Evolutionary conservation across 768 basidiomycete species (phyloP), one percentile per base, ranked within the genome.

Genomic region (Lactarius hatsudake): DNA sequence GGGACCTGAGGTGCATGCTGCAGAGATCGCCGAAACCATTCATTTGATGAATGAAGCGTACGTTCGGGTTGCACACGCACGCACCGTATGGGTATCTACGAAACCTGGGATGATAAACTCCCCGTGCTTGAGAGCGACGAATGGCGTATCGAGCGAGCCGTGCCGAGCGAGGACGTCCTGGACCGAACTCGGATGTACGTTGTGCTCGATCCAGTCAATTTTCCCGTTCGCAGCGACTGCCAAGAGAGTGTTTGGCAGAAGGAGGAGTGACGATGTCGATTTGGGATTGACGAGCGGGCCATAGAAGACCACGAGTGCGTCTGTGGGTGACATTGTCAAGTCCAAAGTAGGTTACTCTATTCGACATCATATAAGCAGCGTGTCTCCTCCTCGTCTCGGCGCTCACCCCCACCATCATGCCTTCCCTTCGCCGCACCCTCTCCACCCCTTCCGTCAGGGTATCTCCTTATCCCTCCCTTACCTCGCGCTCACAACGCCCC

Each of bases 81-180:
- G 74, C 74, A 94, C 94, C 40, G 90, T 92, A 77, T 96, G 94
- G 36, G 94, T 96, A 80, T 97, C 95, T 62, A 96, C 80, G 75
- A 96, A 86, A 4, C 95, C 95, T 7, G 95, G 95, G 73, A 93
- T 85, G 64, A 96, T 72, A 74, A 94, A 95, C 70, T 84, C 79
- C 8, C 81, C 82, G 8, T 74, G 53, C 63, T 72, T 73, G 20
- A 83, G 76, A 67, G 83, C 75, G 7, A 83, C 74, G 53, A 83
- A 54, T 36, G 76, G 72, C 48, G 73, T 65, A 1, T 74, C 72
- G 28, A 60, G 20, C 18, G 79, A 73, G n/a, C 86, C 89, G 68
- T 86, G 84, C 54, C 77, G 75, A 0, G 80, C 79, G 57, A 91
- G 75, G 3, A 79, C 78, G 23, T 86, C 80, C 74, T 82, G 82